Evolutionary conservation across 768 basidiomycete species (phyloP).

Genomic region (Hydnomerulius pinastri): DNA sequence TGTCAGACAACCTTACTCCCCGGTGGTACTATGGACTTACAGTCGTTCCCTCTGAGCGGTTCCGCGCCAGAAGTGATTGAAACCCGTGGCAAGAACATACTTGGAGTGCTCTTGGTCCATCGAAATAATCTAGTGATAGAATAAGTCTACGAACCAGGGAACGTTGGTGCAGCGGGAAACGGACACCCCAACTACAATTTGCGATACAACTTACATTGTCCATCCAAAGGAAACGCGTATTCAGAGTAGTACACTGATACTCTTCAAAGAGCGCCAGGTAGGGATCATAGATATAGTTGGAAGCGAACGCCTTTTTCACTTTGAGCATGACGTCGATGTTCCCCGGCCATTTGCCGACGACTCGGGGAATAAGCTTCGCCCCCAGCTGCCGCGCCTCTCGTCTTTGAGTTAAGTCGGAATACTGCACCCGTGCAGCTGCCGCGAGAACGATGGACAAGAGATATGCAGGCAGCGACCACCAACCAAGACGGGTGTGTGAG

Average conservation of each 20-base stretch:
- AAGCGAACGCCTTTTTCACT: conserved; percentile 56
- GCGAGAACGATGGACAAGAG: conserved; percentile 44
- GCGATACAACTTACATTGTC: conserved; percentile 54
- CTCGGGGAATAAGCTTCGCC: conserved; percentile 54
- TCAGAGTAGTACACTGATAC: conserved; percentile 70
- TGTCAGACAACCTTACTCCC: conserved; percentile 9
- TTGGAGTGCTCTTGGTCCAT: conserved; percentile 75
- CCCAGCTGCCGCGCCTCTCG: conserved; percentile 49
- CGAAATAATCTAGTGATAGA: conserved; percentile 56
- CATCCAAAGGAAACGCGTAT: conserved; percentile 66
- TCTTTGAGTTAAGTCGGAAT: conserved; percentile 37
- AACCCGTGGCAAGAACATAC: conserved; percentile 65
- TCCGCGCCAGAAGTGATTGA: conserved; percentile 69
- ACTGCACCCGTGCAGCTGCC: conserved; percentile 36
- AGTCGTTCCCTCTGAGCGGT: conserved; percentile 62
- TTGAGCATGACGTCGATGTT: conserved; percentile 68
- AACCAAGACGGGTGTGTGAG: conserved; percentile 35
- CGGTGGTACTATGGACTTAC: conserved; percentile 38
- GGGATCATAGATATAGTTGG: conserved; percentile 61
- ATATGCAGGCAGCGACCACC: conserved; percentile 39
- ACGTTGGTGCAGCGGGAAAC: not conserved
- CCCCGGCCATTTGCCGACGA: conserved; percentile 76
- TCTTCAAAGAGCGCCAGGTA: conserved; percentile 69
- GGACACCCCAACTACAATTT: not conserved
- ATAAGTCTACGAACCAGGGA: not conserved